Evolutionary conservation across 2,329 filamentous ascomycete species (phyloP), one percentile per base, ranked within the genome.

Genomic region (Paramyrothecium roridum): DNA sequence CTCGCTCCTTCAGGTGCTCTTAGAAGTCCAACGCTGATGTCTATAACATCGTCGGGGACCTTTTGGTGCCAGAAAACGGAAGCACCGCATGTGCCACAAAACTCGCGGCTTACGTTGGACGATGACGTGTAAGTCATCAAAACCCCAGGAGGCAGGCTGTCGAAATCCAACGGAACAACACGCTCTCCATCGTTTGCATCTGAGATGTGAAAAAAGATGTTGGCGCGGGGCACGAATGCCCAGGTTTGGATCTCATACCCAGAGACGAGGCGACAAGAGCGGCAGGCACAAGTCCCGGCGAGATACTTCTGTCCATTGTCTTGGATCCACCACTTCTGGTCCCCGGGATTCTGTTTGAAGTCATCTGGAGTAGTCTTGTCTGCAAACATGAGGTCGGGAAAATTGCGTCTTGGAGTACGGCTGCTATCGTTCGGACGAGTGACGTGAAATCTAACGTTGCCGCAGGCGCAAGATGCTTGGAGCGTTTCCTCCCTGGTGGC

Each of bases 221-320:
- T 85, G 2, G 70, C 67, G n/a, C 76, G 74, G 1, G 85, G 84
- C 1, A 89, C 71, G 63, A 89, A 90, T 0, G 83, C 77, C 87
- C 87, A 90, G 0, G 80, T 73, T 61, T 87, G 81, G 49, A 89
- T 79, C 54, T 88, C 84, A 59, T 84, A 86, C 3, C 86, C 86
- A 1, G 81, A 79, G 1, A 72, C 69, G 3, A 85, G 72, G 7
- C 86, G 82, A 65, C 87, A 91, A 2, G 83, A 82, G 6, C 71
- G 75, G 67, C 87, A 90, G 2, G 78, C 76, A 62, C 86, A 89
- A 8, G 80, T 77, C 2, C 83, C 83, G 2, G 83, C 81, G 2
- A 85, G 70, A 65, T 85, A 89, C 56, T 76, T 82, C 7, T 70
- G 77, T 10, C 26, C 26, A 22, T 59, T 60, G 8, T 69, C 68